A percentile compares a stretch with the other conserved stretches of the same genome.
Evolutionary conservation across 805 yeast genomes (phyloP).

Genomic region (Tetrapisispora taiwanensis): DNA sequence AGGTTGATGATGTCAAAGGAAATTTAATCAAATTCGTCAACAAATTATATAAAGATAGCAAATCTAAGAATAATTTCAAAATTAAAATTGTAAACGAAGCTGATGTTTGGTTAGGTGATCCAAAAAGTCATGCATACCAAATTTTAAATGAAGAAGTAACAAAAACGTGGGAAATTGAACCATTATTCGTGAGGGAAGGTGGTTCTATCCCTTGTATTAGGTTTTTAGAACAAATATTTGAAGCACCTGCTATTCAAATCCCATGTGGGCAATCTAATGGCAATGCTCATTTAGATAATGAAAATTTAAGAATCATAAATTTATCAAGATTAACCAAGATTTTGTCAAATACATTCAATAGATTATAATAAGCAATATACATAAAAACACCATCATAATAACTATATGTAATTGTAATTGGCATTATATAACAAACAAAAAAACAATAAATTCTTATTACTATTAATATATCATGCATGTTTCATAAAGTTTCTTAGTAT

Average conservation of each 20-base stretch:
- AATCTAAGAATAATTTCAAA: conserved; percentile 51
- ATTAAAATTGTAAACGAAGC: conserved; percentile 70
- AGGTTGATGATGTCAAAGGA: conserved; percentile 45
- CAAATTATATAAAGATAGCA: conserved; percentile 37
- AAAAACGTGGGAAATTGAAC: conserved; percentile 69
- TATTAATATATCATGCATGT: no score
- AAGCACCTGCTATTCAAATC: conserved; percentile 87
- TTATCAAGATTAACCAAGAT: conserved; percentile 64
- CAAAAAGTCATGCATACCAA: conserved; percentile 61
- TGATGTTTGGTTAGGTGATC: conserved; percentile 94
- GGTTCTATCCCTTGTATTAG: conserved; percentile 92
- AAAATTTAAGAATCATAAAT: conserved; percentile 69
- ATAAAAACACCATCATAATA: no score
- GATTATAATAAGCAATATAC: conserved; percentile 21
- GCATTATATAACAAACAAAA: no score
- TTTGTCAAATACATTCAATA: conserved; percentile 42
- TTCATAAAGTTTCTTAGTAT: no score
- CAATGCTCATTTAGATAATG: conserved; percentile 87
- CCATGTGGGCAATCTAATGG: conserved; percentile 96
- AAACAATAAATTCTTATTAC: no score
- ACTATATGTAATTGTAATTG: no score
- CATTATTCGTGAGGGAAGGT: conserved; percentile 86
- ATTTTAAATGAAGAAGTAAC: conserved; percentile 52
- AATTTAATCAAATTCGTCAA: conserved; percentile 40
- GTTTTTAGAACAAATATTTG: conserved; percentile 67